Conservation (phyloP, 2,329 filamentous ascomycete genomes). For the Calonectria pauciramosa region DNA sequence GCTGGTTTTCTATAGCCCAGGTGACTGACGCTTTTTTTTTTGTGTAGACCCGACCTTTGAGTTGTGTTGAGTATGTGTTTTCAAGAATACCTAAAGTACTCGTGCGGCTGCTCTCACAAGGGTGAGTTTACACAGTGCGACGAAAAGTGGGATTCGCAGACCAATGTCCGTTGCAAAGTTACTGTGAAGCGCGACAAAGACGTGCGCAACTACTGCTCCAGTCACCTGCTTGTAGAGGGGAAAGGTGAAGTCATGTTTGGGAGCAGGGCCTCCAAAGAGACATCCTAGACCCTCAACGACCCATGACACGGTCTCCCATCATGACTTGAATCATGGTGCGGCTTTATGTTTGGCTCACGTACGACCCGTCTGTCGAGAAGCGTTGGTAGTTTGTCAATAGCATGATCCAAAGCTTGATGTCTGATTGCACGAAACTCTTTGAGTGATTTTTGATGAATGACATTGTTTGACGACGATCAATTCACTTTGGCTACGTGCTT, state of each 20-base stretch:
- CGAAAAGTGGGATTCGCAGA: background rate
- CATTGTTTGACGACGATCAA: background rate
- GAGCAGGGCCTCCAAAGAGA: background rate
- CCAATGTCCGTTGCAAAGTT: background rate
- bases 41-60: background rate
- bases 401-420: background rate
- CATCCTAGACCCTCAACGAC: background rate
- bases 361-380: background rate
- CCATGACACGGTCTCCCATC: background rate
- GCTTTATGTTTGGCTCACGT: background rate
- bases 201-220: background rate
- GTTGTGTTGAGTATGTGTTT: background rate
- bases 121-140: slow-evolving; percentile 9
- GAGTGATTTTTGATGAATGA: background rate
- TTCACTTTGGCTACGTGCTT: background rate
- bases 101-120: background rate
- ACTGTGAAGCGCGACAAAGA: background rate
- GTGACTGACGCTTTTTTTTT: background rate
- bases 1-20: background rate
- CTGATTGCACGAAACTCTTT: background rate
- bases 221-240: background rate
- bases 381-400: background rate
- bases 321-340: background rate
- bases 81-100: background rate
- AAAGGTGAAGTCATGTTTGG: background rate